These are phyloP conservation scores for Xylaria telfairii DNA, from an alignment of 495 filamentous ascomycete species.

Conservation along the genomic window DNA sequence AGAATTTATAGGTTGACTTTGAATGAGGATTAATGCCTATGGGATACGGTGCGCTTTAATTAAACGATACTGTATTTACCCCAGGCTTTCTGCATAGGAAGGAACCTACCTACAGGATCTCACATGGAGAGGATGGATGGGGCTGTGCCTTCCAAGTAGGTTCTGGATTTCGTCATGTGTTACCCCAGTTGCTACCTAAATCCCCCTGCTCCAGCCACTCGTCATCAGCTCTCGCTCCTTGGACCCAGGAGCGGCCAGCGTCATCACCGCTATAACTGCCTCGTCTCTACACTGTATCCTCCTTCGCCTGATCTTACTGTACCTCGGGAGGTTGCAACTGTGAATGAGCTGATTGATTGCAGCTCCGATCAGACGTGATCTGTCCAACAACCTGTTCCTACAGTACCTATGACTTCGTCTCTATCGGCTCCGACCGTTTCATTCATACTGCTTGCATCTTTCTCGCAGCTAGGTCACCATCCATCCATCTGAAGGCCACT, in stretches of 20 bases:
- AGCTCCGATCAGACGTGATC: neutral
- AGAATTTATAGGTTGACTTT: no score
- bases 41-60: no score
- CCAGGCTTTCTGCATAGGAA: neutral
- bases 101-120: no score
- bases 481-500: neutral
- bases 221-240: neutral
- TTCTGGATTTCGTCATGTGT: conserved; percentile 23
- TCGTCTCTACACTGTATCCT: conserved; percentile 5
- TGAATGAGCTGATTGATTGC: conserved; percentile 8
- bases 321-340: conserved; percentile 8
- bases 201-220: neutral
- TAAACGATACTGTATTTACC: neutral
- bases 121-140: conserved; percentile 2
- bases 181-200: neutral
- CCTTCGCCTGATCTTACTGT: neutral
- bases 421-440: neutral
- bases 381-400: neutral
- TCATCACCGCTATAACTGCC: neutral
- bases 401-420: neutral
- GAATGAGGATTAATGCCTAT: no score
- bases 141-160: conserved; percentile 4
- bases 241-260: conserved; percentile 7
- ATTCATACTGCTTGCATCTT: neutral
- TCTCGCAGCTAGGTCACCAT: neutral